phyloP scores from a whole-genome alignment of 129 eudicot species.

The Rutidosis leptorrhynchoides region DNA sequence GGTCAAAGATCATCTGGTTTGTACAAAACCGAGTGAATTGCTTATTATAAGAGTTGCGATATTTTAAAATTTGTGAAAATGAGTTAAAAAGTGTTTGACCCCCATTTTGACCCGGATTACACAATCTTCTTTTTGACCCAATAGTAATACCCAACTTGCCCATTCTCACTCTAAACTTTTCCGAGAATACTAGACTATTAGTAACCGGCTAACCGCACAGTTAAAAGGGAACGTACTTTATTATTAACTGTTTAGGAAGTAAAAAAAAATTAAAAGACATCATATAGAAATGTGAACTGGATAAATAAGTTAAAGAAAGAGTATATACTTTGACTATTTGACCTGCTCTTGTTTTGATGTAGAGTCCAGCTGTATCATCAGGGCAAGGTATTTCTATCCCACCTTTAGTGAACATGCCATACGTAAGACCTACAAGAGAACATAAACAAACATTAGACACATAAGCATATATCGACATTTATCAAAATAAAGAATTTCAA shows the following conservation, averaged over 20 bases:
- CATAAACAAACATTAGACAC: constrained; percentile 30
- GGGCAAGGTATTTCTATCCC: constrained; percentile 68
- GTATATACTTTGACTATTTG: constrained; percentile 76
- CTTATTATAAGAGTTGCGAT: neutral
- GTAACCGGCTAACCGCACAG: neutral
- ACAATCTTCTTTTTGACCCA: neutral
- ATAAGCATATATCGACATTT: neutral
- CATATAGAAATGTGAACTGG: neutral
- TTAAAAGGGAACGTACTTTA: constrained; percentile 4
- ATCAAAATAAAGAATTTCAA: constrained; percentile 2
- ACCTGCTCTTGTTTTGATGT: constrained; percentile 75
- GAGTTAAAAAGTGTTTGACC: neutral
- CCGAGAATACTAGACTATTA: neutral
- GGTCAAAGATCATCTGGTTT: neutral
- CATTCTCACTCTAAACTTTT: neutral
- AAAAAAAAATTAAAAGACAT: neutral
- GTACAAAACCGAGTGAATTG: neutral
- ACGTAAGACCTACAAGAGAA: constrained; percentile 76
- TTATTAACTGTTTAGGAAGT: neutral
- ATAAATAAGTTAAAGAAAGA: constrained; percentile 24
- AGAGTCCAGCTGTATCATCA: constrained; percentile 79
- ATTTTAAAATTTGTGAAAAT: neutral
- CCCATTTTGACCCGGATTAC: neutral
- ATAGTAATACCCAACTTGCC: neutral
- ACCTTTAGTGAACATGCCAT: constrained; percentile 64